Conservation (phyloP, 225 moss, liverwort and hornwort species). For the Pleurozium schreberi region DNA sequence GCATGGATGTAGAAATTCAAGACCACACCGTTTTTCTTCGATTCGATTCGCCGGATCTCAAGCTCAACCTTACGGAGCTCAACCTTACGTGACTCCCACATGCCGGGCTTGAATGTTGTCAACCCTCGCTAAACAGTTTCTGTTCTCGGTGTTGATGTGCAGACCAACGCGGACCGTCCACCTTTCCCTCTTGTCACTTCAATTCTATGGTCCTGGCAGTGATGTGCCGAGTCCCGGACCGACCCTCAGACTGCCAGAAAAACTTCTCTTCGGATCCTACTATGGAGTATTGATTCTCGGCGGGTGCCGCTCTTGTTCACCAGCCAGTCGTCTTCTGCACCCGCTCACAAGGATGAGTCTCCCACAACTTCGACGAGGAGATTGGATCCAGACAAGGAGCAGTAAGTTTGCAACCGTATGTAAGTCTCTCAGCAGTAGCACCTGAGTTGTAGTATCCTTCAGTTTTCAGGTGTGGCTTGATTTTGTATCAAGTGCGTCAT, state of each 20-base stretch:
- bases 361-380: background rate
- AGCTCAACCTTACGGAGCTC: slow-evolving; percentile 18
- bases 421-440: background rate
- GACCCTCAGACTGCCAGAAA: background rate
- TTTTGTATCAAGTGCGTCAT: background rate
- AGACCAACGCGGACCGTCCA: background rate
- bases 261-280: background rate
- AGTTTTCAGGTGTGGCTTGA: background rate
- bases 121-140: background rate
- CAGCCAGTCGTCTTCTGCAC: background rate
- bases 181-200: slow-evolving; percentile 4
- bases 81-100: slow-evolving; percentile 1
- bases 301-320: background rate
- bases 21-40: background rate
- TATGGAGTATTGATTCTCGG: background rate
- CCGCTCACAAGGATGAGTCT: background rate
- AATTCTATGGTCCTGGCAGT: background rate
- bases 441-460: slow-evolving; percentile 3
- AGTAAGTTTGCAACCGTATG: background rate
- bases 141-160: slow-evolving; percentile 6
- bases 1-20: background rate
- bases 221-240: background rate
- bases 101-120: background rate
- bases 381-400: background rate
- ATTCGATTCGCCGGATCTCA: slow-evolving; percentile 33